These are phyloP conservation scores for Nepenthes mirabilis DNA, from an alignment of 148 eudicot genomes.

Conservation along the genomic window DNA sequence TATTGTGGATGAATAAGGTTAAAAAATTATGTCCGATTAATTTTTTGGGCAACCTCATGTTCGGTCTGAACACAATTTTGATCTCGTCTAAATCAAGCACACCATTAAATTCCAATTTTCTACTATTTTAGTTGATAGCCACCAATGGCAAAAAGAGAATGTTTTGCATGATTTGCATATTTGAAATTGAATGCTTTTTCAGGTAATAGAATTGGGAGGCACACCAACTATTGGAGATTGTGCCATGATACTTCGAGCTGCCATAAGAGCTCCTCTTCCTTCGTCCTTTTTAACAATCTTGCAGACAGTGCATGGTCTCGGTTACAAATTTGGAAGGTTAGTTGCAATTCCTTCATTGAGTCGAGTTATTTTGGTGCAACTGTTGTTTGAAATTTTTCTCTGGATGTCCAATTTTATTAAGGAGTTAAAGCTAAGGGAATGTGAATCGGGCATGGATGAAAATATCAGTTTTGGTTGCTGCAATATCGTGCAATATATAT, in stretches of 20 bases:
- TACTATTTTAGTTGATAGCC: too few relatives aligned
- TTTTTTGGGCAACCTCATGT: too few relatives aligned
- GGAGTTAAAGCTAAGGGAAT: too few relatives aligned
- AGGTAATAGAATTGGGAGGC: conserved; percentile 93
- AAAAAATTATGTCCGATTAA: too few relatives aligned
- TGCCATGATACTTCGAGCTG: conserved; percentile 92
- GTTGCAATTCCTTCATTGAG: conserved; percentile 9
- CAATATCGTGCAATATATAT: too few relatives aligned
- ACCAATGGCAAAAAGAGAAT: neutral
- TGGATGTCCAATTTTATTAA: too few relatives aligned
- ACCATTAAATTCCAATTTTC: too few relatives aligned
- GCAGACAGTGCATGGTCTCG: conserved; percentile 70
- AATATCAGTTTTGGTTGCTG: neutral
- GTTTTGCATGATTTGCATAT: conserved; percentile 4
- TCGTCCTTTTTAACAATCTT: conserved; percentile 77
- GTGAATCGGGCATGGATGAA: neutral
- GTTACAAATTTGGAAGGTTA: conserved; percentile 83
- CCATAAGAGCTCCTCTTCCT: conserved; percentile 84
- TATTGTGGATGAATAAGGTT: too few relatives aligned
- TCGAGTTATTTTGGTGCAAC: neutral
- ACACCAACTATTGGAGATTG: conserved; percentile 94
- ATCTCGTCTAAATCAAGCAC: too few relatives aligned
- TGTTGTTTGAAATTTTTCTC: too few relatives aligned
- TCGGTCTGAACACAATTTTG: too few relatives aligned
- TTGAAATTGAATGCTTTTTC: conserved; percentile 11